These are phyloP conservation scores for Syzygium aromaticum DNA, from an alignment of 345 rosid species.

Conservation along the genomic window DNA sequence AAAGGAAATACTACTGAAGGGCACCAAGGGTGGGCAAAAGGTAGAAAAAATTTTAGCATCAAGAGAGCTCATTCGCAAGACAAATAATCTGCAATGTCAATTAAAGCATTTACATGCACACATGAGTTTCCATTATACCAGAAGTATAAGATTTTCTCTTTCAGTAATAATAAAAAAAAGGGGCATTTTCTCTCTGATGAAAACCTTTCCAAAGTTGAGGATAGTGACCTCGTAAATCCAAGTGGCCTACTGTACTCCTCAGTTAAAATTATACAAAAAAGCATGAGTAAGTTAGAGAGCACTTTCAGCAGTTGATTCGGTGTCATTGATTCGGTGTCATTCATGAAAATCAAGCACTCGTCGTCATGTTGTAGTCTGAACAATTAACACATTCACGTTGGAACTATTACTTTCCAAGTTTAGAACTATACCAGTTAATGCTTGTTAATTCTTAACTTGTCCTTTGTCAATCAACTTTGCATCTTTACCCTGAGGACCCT, in stretches of 20 bases:
- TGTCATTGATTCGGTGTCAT: not conserved
- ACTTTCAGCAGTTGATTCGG: not conserved
- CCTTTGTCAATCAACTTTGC: not conserved
- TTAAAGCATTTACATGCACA: not conserved
- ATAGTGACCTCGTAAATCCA: not conserved
- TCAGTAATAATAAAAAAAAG: too few relatives aligned
- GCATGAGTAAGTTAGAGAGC: not conserved
- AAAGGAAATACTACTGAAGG: not conserved
- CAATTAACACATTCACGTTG: not conserved
- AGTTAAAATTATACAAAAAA: too few relatives aligned
- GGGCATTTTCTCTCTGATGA: not conserved
- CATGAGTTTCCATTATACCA: not conserved
- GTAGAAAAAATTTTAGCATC: too few relatives aligned
- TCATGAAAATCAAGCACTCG: not conserved
- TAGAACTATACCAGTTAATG: not conserved
- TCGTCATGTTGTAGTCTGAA: not conserved
- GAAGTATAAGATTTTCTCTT: too few relatives aligned
- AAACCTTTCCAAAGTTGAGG: too few relatives aligned
- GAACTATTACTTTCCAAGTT: not conserved
- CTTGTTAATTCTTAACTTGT: not conserved
- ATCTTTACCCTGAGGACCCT: not conserved
- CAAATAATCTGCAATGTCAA: too few relatives aligned
- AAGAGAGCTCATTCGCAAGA: too few relatives aligned
- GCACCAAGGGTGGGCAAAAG: too few relatives aligned
- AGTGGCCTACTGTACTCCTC: not conserved